A percentile compares a stretch with the other conserved stretches of the same genome.
phyloP scores from a whole-genome alignment of 164 flowering plant species.

The Platanus orientalis region DNA sequence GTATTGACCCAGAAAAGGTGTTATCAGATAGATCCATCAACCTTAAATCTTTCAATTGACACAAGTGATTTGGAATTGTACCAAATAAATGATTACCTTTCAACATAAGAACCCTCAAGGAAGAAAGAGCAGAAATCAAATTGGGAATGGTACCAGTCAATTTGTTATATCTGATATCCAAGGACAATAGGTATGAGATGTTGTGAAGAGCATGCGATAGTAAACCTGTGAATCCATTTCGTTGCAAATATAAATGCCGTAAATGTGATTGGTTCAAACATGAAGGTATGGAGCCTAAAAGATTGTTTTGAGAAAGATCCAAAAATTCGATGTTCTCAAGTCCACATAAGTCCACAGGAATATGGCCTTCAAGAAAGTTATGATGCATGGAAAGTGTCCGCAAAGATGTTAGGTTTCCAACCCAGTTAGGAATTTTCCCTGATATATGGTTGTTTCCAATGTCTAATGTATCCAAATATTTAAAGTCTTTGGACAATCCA shows the following conservation, averaged over 20 bases:
- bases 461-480: background rate
- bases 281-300: slow-evolving; percentile 4
- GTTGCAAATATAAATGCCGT: background rate
- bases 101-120: slow-evolving; percentile 3
- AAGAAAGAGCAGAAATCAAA: background rate
- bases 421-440: background rate
- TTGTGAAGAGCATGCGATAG: background rate
- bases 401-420: background rate
- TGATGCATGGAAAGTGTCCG: background rate
- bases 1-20: slow-evolving; percentile 1
- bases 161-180: slow-evolving; percentile 1
- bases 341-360: background rate
- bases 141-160: slow-evolving; percentile 2
- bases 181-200: background rate
- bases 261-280: background rate
- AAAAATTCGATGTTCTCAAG: background rate
- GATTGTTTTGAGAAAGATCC: background rate
- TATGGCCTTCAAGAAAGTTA: slow-evolving; percentile 1
- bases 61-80: slow-evolving; percentile 2
- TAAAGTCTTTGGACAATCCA: background rate
- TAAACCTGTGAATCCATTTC: slow-evolving; percentile 5
- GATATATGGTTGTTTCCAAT: slow-evolving; percentile 1
- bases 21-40: slow-evolving; percentile 6
- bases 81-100: background rate
- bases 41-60: background rate